These are phyloP conservation scores for Schizosaccharomyces versatilis DNA, from an alignment of 1,139 yeast species.

Conservation along the genomic window DNA sequence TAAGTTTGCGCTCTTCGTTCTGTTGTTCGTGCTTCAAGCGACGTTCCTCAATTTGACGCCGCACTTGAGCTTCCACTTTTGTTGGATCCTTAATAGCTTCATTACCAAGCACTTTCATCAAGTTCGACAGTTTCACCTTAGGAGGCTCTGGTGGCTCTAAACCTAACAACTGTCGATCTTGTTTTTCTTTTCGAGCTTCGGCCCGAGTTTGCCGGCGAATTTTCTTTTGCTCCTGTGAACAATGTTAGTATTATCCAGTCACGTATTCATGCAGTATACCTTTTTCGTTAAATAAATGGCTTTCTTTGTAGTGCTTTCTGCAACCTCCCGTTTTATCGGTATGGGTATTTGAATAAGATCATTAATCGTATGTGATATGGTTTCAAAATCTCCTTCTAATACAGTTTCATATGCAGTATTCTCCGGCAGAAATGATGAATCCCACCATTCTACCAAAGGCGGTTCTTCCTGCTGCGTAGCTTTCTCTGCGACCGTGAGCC, in stretches of 20 bases:
- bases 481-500: conserved; percentile 13
- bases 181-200: conserved; percentile 41
- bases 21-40: conserved; percentile 33
- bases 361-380: too few relatives aligned
- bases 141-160: conserved; percentile 77
- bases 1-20: conserved; percentile 42
- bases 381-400: too few relatives aligned
- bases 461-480: conserved; percentile 24
- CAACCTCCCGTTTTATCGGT: conserved; percentile 33
- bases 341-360: conserved; percentile 51
- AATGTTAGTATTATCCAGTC: not conserved
- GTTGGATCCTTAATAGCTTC: conserved; percentile 87
- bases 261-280: not conserved
- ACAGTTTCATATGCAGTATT: conserved; percentile 18
- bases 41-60: conserved; percentile 45
- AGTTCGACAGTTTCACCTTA: conserved; percentile 58
- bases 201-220: conserved; percentile 52
- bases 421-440: conserved; percentile 25
- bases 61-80: conserved; percentile 51
- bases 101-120: conserved; percentile 67
- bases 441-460: conserved; percentile 72
- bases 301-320: conserved; percentile 28
- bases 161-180: conserved; percentile 60
- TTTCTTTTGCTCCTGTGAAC: conserved; percentile 36
- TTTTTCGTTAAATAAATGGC: conserved; percentile 35